These are phyloP conservation scores for Globisporangium perplexum DNA, from an alignment of 352 stramenopile species.

Conservation along the genomic window DNA sequence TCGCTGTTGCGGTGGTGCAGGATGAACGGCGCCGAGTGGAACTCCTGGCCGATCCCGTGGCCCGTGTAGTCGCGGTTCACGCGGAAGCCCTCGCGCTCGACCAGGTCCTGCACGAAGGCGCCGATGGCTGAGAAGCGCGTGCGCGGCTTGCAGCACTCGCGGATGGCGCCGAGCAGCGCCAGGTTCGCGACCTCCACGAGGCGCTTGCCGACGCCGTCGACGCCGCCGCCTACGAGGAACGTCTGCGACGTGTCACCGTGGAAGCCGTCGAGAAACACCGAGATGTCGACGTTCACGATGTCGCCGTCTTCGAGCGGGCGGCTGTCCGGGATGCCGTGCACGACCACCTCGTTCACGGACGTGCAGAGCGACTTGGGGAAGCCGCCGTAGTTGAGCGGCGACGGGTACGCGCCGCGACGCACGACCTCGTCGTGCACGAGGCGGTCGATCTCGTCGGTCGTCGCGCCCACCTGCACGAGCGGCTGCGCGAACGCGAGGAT, in stretches of 20 bases:
- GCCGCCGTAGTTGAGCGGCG: slow-evolving; percentile 90
- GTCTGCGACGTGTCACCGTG: slow-evolving; percentile 98
- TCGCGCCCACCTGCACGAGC: slow-evolving; percentile 77
- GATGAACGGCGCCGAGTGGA: slow-evolving; percentile 96
- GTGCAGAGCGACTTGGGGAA: slow-evolving; percentile 96
- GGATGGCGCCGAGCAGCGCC: slow-evolving; percentile 80
- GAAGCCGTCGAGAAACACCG: slow-evolving; percentile 90
- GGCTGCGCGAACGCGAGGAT: slow-evolving; percentile 72
- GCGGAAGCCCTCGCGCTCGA: slow-evolving; percentile 68
- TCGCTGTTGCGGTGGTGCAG: slow-evolving; percentile 85
- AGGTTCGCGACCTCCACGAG: slow-evolving; percentile 90
- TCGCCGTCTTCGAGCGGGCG: slow-evolving; percentile 89
- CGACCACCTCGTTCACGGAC: slow-evolving; percentile 96
- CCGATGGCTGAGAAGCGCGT: slow-evolving; percentile 94
- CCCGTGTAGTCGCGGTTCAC: slow-evolving; percentile 92
- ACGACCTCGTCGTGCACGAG: slow-evolving; percentile 91
- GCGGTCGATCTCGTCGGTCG: slow-evolving; percentile 93
- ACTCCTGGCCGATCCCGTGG: slow-evolving; percentile 94
- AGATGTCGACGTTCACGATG: slow-evolving; percentile 97
- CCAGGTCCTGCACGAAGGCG: slow-evolving; percentile 89
- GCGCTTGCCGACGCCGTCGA: slow-evolving; percentile 78
- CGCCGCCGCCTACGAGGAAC: slow-evolving; percentile 89
- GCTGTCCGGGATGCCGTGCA: slow-evolving; percentile 96
- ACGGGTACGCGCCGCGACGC: slow-evolving; percentile 78
- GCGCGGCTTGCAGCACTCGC: slow-evolving; percentile 88